Percentiles rank a stretch among this genome's conserved stretches.
These are phyloP conservation scores for Leptomonas seymouri DNA, from an alignment of 208 protist species.

Conservation along the genomic window DNA sequence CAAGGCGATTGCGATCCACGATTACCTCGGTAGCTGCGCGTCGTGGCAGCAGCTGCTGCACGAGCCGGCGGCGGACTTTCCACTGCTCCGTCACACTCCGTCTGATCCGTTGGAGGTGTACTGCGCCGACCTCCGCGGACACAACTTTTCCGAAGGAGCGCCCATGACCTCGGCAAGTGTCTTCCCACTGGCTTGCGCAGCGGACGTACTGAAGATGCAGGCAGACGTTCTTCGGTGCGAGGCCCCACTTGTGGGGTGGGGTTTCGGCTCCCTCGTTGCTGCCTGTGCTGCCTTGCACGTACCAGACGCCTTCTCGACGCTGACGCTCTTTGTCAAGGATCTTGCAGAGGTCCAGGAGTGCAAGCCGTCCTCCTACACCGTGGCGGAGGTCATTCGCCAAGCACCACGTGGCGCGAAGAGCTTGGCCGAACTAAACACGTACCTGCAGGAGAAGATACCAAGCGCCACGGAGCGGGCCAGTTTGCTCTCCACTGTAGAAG, in stretches of 20 bases:
- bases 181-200: conserved; percentile 54
- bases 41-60: conserved; percentile 71
- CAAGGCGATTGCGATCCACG: conserved; percentile 77
- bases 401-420: conserved; percentile 25
- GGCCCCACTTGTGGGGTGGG: conserved; percentile 56
- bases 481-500: conserved; percentile 56
- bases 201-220: conserved; percentile 62
- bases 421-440: conserved; percentile 47
- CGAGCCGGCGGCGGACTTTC: conserved; percentile 45
- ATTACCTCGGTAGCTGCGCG: conserved; percentile 63
- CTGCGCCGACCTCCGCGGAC: conserved; percentile 75
- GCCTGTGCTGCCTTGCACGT: conserved; percentile 58
- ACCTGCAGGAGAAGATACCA: conserved; percentile 42
- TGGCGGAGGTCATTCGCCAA: conserved; percentile 33
- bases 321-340: conserved; percentile 66
- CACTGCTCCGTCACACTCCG: conserved; percentile 43
- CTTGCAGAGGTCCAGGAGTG: conserved; percentile 49
- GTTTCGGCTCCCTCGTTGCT: conserved; percentile 79
- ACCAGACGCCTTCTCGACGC: conserved; percentile 53
- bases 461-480: conserved; percentile 53
- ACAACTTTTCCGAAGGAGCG: conserved; percentile 54
- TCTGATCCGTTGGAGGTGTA: conserved; percentile 79
- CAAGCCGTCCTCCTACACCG: conserved; percentile 33
- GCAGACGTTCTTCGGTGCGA: conserved; percentile 48
- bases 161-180: conserved; percentile 16